Conservation (phyloP, 768 basidiomycete species). For the Hygrophoropsis aurantiaca region DNA sequence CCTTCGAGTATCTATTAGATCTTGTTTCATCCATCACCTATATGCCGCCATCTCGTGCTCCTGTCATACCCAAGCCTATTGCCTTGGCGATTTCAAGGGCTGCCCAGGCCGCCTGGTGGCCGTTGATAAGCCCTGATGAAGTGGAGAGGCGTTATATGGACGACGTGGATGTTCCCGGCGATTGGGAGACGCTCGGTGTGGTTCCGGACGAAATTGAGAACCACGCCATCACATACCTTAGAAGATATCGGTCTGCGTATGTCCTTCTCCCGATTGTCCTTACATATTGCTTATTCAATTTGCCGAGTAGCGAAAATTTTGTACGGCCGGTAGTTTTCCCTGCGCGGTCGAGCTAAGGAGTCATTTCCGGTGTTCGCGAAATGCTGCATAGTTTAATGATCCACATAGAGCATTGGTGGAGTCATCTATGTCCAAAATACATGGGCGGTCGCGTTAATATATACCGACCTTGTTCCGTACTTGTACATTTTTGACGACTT, state of each 20-base stretch:
- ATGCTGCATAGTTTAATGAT: conserved; percentile 22
- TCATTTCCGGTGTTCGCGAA: conserved; percentile 29
- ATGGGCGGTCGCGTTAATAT: conserved; percentile 11
- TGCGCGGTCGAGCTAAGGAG: conserved; percentile 38
- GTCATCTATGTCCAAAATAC: conserved; percentile 5
- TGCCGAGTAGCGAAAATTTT: conserved; percentile 57
- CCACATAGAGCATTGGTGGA: conserved; percentile 6
- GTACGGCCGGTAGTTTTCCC: conserved; percentile 68
- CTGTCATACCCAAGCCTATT: conserved; percentile 71
- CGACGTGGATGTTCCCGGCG: conserved; percentile 71
- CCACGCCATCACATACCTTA: conserved; percentile 85
- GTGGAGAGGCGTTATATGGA: conserved; percentile 84
- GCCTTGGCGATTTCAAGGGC: conserved; percentile 63
- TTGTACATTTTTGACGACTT: conserved; percentile 22
- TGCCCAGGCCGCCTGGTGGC: conserved; percentile 85
- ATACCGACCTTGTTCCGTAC: conserved; percentile 20
- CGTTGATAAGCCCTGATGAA: conserved; percentile 87
- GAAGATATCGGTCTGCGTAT: conserved; percentile 87
- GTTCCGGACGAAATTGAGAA: conserved; percentile 82
- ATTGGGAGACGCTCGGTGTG: conserved; percentile 84
- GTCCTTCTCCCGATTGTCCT: conserved; percentile 34
- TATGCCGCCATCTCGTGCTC: conserved; percentile 67
- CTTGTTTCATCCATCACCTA: conserved; percentile 82
- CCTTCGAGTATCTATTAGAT: conserved; percentile 76
- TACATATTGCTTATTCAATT: conserved; percentile 6